Conservation (phyloP, 192 early-diverging fungal genomes). For the Coemansia biformis region DNA sequence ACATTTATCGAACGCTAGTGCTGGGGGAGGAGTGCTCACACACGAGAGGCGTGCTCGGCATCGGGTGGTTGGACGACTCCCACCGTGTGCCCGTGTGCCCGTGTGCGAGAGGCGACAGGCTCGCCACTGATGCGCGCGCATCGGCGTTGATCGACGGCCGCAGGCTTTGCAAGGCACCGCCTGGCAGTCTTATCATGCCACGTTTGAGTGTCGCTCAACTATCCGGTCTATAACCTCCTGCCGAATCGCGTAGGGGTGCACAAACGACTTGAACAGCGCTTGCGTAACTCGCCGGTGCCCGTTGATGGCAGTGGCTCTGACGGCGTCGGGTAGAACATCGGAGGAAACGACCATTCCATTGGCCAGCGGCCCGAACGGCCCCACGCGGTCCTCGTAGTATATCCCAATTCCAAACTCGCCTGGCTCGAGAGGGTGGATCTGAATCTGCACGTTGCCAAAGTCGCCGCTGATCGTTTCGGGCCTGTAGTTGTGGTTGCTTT, state of each 20-base stretch:
- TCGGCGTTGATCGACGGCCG: too few relatives aligned
- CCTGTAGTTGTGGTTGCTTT: conserved; percentile 81
- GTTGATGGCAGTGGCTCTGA: conserved; percentile 76
- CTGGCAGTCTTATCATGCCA: conserved; percentile 18
- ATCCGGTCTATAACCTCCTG: conserved; percentile 41
- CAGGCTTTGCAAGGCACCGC: too few relatives aligned
- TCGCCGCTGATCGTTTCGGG: conserved; percentile 91
- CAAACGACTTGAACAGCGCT: conserved; percentile 24
- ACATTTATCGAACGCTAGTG: too few relatives aligned
- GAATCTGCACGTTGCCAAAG: conserved; percentile 94
- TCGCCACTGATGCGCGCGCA: too few relatives aligned
- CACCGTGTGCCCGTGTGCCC: too few relatives aligned
- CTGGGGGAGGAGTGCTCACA: too few relatives aligned
- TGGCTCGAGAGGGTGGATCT: conserved; percentile 75
- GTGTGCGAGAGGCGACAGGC: too few relatives aligned
- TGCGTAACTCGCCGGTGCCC: conserved; percentile 48
- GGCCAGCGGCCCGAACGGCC: conserved; percentile 82
- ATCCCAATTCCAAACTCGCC: conserved; percentile 55
- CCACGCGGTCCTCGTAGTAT: conserved; percentile 62
- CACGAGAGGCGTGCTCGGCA: too few relatives aligned
- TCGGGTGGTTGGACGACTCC: too few relatives aligned
- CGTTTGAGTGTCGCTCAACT: conserved; percentile 23
- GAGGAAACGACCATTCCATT: conserved; percentile 74
- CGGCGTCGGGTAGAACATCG: conserved; percentile 66
- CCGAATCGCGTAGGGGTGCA: conserved; percentile 36